These are phyloP conservation scores for Zasmidium cellare DNA, from an alignment of 2,329 filamentous ascomycete species.

Conservation along the genomic window DNA sequence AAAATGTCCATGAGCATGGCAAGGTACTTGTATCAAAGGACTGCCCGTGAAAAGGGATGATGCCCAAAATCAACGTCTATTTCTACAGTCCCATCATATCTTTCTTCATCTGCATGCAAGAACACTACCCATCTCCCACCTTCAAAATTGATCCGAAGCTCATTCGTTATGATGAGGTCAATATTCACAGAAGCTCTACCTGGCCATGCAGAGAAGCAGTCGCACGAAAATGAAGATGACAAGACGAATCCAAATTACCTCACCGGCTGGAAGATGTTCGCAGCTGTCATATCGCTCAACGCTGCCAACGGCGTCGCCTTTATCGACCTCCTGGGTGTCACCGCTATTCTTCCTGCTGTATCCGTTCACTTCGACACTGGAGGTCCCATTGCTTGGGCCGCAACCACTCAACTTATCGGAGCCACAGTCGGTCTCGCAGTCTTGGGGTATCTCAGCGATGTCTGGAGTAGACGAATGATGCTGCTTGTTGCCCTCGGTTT, in stretches of 20 bases:
- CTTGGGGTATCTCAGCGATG: constrained; percentile 25
- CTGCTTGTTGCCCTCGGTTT: constrained; percentile 14
- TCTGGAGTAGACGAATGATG: constrained; percentile 22
- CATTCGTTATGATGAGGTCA: neutral
- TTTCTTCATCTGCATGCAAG: no score
- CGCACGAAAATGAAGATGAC: neutral
- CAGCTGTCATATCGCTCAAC: constrained; percentile 14
- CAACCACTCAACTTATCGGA: constrained; percentile 18
- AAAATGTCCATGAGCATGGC: neutral
- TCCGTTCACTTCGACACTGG: constrained; percentile 14
- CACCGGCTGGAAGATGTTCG: constrained; percentile 22
- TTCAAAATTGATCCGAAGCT: neutral
- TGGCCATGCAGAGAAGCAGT: neutral
- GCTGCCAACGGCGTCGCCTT: constrained; percentile 14
- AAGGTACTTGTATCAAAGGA: neutral
- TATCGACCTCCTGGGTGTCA: constrained; percentile 17
- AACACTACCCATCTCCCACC: neutral
- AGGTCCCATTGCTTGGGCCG: constrained; percentile 21
- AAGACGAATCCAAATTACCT: neutral
- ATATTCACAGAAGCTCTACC: neutral
- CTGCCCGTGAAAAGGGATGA: neutral
- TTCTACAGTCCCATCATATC: no score
- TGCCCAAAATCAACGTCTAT: no score
- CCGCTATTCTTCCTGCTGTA: constrained; percentile 14
- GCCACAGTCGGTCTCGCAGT: constrained; percentile 21